Evolutionary conservation across 2,329 filamentous ascomycete species (phyloP).

Genomic region (Clonostachys solani): DNA sequence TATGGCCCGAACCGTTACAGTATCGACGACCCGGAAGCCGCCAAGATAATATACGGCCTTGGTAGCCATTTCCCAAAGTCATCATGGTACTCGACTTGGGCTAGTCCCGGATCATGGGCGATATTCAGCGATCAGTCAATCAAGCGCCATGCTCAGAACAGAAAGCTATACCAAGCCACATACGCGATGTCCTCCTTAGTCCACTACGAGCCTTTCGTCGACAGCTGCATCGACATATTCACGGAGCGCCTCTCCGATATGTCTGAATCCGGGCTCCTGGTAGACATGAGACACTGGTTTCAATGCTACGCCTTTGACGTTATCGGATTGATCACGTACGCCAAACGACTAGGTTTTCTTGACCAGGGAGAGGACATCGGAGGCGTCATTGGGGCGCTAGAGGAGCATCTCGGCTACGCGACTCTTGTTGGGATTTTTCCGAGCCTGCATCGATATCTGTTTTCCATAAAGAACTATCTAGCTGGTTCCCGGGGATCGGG

Average conservation of each 20-base stretch:
- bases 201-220: constrained; percentile 42
- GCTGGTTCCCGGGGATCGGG: constrained; percentile 12
- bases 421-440: constrained; percentile 14
- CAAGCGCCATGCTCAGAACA: constrained; percentile 22
- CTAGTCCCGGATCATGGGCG: constrained; percentile 11
- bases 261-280: constrained; percentile 20
- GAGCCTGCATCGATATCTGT: constrained; percentile 9
- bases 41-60: constrained; percentile 27
- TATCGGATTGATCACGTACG: constrained; percentile 43
- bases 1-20: constrained; percentile 43
- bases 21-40: constrained; percentile 30
- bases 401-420: constrained; percentile 12
- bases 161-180: constrained; percentile 34
- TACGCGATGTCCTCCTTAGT: constrained; percentile 44
- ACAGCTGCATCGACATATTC: constrained; percentile 37
- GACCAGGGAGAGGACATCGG: constrained; percentile 38
- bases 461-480: constrained; percentile 7
- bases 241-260: constrained; percentile 24
- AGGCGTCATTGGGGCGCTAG: constrained; percentile 26
- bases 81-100: constrained; percentile 21
- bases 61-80: constrained; percentile 23
- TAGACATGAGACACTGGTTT: constrained; percentile 37
- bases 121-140: constrained; percentile 21
- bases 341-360: constrained; percentile 34
- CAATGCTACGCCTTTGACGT: constrained; percentile 46